Conservation (phyloP, 805 yeast genomes). For the Lachancea lanzarotensis region DNA sequence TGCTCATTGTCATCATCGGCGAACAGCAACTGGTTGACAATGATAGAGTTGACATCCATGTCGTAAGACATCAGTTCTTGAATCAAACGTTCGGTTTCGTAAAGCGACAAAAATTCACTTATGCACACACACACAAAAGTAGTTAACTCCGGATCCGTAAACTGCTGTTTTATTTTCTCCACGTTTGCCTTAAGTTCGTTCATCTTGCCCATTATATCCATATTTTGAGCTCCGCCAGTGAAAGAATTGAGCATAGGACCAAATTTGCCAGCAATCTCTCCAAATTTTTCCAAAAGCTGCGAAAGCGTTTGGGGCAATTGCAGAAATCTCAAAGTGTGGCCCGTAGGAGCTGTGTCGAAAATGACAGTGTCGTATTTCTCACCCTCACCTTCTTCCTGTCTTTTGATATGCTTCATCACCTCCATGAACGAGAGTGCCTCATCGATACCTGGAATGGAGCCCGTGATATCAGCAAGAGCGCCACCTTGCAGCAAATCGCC, state of each 20-base stretch:
- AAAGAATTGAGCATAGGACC: slow-evolving; percentile 84
- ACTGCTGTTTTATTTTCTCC: slow-evolving; percentile 84
- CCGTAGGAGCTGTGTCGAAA: slow-evolving; percentile 99
- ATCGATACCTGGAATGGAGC: slow-evolving; percentile 96
- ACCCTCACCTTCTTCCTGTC: slow-evolving; percentile 43
- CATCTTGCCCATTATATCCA: slow-evolving; percentile 51
- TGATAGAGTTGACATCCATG: slow-evolving; percentile 94
- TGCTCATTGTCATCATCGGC: slow-evolving; percentile 66
- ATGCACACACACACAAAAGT: slow-evolving; percentile 96
- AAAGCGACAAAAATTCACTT: slow-evolving; percentile 89
- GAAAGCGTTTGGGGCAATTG: slow-evolving; percentile 91
- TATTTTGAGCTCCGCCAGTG: slow-evolving; percentile 57
- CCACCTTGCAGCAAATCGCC: slow-evolving; percentile 32
- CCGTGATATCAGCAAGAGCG: slow-evolving; percentile 70
- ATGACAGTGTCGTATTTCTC: slow-evolving; percentile 76
- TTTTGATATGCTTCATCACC: slow-evolving; percentile 91
- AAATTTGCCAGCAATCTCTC: slow-evolving; percentile 75
- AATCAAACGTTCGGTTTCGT: slow-evolving; percentile 96
- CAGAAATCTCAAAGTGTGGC: slow-evolving; percentile 91
- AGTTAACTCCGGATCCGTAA: slow-evolving; percentile 92
- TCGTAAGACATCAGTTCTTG: slow-evolving; percentile 92
- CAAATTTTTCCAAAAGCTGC: slow-evolving; percentile 77
- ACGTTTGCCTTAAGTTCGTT: slow-evolving; percentile 76
- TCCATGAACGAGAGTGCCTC: slow-evolving; percentile 98
- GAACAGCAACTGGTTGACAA: slow-evolving; percentile 87